Conservation (phyloP, 2,329 filamentous ascomycete species). For the Delphinella strobiligena region DNA sequence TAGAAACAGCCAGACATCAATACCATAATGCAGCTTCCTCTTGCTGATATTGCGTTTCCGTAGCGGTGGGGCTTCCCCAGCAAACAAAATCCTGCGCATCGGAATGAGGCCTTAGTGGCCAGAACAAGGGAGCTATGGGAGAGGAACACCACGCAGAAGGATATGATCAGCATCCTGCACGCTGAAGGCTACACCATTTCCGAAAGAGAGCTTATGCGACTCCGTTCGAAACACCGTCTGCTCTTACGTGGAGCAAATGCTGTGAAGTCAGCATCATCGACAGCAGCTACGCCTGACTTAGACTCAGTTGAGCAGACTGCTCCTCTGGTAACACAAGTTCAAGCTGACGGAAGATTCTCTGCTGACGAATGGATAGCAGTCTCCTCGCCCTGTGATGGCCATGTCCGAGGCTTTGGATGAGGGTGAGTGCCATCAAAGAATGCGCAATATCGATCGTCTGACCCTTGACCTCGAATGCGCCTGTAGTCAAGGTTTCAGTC, state of each 20-base stretch:
- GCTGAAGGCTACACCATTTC: slow-evolving; percentile 64
- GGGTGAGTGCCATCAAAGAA: too few species aligned
- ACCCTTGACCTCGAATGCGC: too few species aligned
- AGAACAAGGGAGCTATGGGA: slow-evolving; percentile 71
- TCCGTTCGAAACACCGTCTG: slow-evolving; percentile 53
- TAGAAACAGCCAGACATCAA: too few species aligned
- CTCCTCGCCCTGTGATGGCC: too few species aligned
- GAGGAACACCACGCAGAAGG: slow-evolving; percentile 55
- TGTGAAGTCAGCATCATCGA: slow-evolving; percentile 1
- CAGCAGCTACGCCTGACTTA: too few species aligned
- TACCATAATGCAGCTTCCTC: background rate
- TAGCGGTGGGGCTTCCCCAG: slow-evolving; percentile 63
- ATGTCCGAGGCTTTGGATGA: too few species aligned
- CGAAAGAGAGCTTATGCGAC: slow-evolving; percentile 55
- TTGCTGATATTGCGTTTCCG: background rate
- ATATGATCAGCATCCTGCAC: slow-evolving; percentile 60
- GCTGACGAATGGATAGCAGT: too few species aligned
- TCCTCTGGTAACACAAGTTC: too few species aligned
- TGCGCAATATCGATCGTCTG: too few species aligned
- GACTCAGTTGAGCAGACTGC: too few species aligned
- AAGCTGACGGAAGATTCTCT: too few species aligned
- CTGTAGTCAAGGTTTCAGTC: too few species aligned
- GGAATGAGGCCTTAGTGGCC: slow-evolving; percentile 53
- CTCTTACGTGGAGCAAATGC: slow-evolving; percentile 10
- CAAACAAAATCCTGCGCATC: slow-evolving; percentile 61